A percentile compares a stretch with the other conserved stretches of the same genome.
These are phyloP conservation scores for Xylaria bambusicola DNA, from an alignment of 495 filamentous ascomycete species.

Conservation along the genomic window DNA sequence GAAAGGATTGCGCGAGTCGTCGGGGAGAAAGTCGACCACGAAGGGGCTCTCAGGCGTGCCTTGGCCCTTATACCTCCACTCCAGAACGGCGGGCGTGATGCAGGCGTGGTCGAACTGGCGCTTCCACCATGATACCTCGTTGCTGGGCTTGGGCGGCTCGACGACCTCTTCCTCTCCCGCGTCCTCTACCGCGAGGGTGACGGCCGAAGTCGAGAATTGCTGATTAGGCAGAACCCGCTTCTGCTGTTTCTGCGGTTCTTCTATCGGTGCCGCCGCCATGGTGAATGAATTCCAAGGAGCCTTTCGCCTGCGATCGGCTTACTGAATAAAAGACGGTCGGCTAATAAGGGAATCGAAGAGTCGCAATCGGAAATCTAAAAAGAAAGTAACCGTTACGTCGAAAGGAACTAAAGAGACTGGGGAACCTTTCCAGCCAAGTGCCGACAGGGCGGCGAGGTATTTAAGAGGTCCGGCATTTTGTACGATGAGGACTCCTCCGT, in stretches of 20 bases:
- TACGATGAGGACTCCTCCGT: neutral
- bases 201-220: constrained; percentile 13
- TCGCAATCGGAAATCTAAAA: constrained; percentile 12
- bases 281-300: constrained; percentile 14
- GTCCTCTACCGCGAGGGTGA: constrained; percentile 9
- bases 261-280: constrained; percentile 11
- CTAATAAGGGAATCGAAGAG: constrained; percentile 5
- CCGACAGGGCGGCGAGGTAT: constrained; percentile 10
- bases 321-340: constrained; percentile 15
- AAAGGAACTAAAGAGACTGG: constrained; percentile 11
- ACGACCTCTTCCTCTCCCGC: constrained; percentile 6
- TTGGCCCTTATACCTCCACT: constrained; percentile 63
- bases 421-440: neutral
- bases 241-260: constrained; percentile 2
- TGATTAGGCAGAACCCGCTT: constrained; percentile 11
- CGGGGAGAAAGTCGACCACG: constrained; percentile 69
- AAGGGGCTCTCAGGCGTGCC: constrained; percentile 77
- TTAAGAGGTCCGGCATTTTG: constrained; percentile 15
- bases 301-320: constrained; percentile 19
- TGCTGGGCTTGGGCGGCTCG: constrained; percentile 13
- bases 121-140: constrained; percentile 22
- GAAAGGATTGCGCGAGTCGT: constrained; percentile 74
- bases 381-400: constrained; percentile 16
- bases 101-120: constrained; percentile 41
- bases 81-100: constrained; percentile 50